Conservation (phyloP, 495 filamentous ascomycete species). For the Podospora bellae-mahoneyi region DNA sequence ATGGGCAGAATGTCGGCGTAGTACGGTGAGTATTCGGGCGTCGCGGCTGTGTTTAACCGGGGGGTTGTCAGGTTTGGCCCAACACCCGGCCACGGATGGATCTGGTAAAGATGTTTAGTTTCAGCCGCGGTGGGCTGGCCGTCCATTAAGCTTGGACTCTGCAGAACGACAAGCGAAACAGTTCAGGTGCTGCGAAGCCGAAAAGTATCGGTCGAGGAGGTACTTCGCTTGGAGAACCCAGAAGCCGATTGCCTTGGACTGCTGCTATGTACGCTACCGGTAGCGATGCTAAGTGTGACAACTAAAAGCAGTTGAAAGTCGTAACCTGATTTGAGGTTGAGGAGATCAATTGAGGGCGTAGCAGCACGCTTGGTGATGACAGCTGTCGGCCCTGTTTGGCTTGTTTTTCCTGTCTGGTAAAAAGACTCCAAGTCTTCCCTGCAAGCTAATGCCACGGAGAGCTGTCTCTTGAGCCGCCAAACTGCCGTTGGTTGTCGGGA, state of each 20-base stretch:
- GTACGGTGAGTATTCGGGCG: constrained; percentile 28
- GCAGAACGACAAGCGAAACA: constrained; percentile 18
- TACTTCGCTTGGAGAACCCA: neutral
- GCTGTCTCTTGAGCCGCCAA: neutral
- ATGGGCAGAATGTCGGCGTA: constrained; percentile 45
- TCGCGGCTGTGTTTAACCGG: constrained; percentile 23
- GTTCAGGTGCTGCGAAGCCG: neutral
- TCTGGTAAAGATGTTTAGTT: constrained; percentile 49
- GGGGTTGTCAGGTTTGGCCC: constrained; percentile 28
- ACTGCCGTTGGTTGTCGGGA: neutral
- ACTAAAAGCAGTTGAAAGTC: neutral
- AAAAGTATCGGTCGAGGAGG: neutral
- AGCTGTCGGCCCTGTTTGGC: neutral
- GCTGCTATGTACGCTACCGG: constrained; percentile 15
- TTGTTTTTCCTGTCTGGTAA: neutral
- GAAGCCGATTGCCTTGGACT: constrained; percentile 6
- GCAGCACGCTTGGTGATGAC: neutral
- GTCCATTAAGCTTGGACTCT: constrained; percentile 48
- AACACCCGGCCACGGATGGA: constrained; percentile 40
- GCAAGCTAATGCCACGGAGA: neutral
- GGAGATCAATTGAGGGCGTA: neutral
- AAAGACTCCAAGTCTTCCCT: neutral
- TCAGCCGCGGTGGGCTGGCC: constrained; percentile 49
- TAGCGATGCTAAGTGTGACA: neutral
- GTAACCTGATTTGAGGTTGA: neutral